Evolutionary conservation across 345 rosid genomes (phyloP).

Genomic region (Melaleuca quinquenervia): DNA sequence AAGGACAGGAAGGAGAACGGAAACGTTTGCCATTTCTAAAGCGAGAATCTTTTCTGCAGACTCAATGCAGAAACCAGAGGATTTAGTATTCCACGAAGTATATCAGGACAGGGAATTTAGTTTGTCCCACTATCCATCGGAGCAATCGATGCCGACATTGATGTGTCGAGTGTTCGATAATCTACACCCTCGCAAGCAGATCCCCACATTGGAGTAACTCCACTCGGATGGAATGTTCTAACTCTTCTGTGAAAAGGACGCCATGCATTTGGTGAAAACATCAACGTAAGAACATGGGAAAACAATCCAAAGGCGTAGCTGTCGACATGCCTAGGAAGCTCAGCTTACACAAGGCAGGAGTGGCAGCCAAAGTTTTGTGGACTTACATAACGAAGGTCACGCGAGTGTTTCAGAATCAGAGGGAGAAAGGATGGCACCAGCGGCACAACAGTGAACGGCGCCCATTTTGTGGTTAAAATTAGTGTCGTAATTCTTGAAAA

Average conservation of each 20-base stretch:
- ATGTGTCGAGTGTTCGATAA: not conserved
- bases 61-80: not conserved
- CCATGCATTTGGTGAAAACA: not conserved
- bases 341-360: not conserved
- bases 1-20: constrained; percentile 12
- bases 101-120: not conserved
- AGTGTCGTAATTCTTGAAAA: not conserved
- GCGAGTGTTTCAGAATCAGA: not conserved
- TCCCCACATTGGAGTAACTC: not conserved
- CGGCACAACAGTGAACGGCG: not conserved
- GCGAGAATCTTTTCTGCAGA: not conserved
- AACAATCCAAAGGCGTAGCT: not conserved
- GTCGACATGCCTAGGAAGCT: not conserved
- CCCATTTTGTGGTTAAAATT: not conserved
- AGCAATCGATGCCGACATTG: not conserved
- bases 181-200: not conserved
- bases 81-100: not conserved
- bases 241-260: not conserved
- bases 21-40: constrained; percentile 6
- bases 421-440: not conserved
- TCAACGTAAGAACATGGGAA: not conserved
- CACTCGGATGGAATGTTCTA: not conserved
- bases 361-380: not conserved
- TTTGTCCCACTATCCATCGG: not conserved
- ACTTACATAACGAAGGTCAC: not conserved